Conservation (phyloP, 2,329 filamentous ascomycete species). For the Aspergillus quadricinctus region DNA sequence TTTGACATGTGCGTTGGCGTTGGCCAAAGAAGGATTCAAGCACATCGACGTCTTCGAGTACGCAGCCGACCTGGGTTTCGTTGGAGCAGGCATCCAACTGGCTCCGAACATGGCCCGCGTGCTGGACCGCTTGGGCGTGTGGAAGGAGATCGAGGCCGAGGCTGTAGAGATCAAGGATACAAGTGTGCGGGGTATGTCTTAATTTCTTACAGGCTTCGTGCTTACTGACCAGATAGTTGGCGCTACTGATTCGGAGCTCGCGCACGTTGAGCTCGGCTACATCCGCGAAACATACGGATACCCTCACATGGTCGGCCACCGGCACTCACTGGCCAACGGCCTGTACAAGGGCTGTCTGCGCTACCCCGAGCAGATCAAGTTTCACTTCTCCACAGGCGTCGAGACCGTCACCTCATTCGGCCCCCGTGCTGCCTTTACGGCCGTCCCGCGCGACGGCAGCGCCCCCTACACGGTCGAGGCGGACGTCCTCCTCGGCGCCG, state of each 20-base stretch:
- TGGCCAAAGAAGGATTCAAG: slow-evolving; percentile 72
- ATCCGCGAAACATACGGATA: slow-evolving; percentile 66
- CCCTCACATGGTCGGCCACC: slow-evolving; percentile 76
- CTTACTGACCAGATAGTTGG: slow-evolving; percentile 44
- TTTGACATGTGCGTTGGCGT: slow-evolving; percentile 64
- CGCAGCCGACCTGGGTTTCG: slow-evolving; percentile 70
- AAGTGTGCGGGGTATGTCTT: slow-evolving; percentile 65
- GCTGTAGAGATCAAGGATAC: slow-evolving; percentile 67
- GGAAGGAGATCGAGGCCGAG: slow-evolving; percentile 65
- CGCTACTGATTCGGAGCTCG: slow-evolving; percentile 63
- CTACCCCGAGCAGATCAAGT: slow-evolving; percentile 56
- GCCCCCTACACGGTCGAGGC: slow-evolving; percentile 47
- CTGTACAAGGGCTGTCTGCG: slow-evolving; percentile 67
- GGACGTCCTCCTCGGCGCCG: slow-evolving; percentile 51
- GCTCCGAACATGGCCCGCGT: slow-evolving; percentile 79
- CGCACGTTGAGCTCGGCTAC: slow-evolving; percentile 65
- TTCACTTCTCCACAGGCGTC: slow-evolving; percentile 61
- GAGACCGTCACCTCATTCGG: slow-evolving; percentile 54
- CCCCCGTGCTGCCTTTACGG: slow-evolving; percentile 57
- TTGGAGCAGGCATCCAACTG: slow-evolving; percentile 79
- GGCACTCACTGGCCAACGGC: slow-evolving; percentile 64
- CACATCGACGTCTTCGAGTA: slow-evolving; percentile 70
- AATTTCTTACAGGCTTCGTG: too few species aligned
- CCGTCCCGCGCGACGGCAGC: slow-evolving; percentile 51
- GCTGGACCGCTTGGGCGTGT: slow-evolving; percentile 67